Percentiles rank a stretch among this genome's conserved stretches.
Evolutionary conservation across 805 yeast genomes (phyloP).

Genomic region (Babjeviella inositovora): DNA sequence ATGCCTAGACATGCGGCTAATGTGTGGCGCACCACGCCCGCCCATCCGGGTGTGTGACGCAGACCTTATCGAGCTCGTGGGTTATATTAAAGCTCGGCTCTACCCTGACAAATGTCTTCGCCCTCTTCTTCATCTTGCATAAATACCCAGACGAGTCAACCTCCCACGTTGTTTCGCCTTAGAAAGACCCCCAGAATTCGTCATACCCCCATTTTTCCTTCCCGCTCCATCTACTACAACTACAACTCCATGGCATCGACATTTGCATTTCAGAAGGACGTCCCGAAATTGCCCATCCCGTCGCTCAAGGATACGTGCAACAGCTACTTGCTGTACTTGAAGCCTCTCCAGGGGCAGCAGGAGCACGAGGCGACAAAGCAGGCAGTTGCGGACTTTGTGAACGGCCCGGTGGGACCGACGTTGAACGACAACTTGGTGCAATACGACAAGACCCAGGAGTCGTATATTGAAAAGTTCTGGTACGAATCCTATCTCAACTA

Average conservation of each 20-base stretch:
- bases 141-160: too few species aligned
- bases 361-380: conserved; percentile 48
- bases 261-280: conserved; percentile 39
- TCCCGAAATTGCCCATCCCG: conserved; percentile 70
- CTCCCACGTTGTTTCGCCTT: too few species aligned
- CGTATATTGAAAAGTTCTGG: conserved; percentile 92
- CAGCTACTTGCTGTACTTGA: conserved; percentile 47
- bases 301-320: conserved; percentile 49
- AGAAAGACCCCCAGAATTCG: too few species aligned
- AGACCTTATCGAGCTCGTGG: too few species aligned
- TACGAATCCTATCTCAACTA: conserved; percentile 77
- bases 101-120: too few species aligned
- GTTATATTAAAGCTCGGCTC: too few species aligned
- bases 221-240: conserved; percentile 11
- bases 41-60: too few species aligned
- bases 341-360: conserved; percentile 66
- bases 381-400: conserved; percentile 42
- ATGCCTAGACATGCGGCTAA: too few species aligned
- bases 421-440: conserved; percentile 48
- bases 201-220: too few species aligned
- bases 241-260: conserved; percentile 16
- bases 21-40: too few species aligned
- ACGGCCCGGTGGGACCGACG: conserved; percentile 32
- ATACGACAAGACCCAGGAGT: conserved; percentile 47
- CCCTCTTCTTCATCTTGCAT: too few species aligned